phyloP scores from a whole-genome alignment of 345 rosid genomes.

The Cardamine chenopodiifolia region DNA sequence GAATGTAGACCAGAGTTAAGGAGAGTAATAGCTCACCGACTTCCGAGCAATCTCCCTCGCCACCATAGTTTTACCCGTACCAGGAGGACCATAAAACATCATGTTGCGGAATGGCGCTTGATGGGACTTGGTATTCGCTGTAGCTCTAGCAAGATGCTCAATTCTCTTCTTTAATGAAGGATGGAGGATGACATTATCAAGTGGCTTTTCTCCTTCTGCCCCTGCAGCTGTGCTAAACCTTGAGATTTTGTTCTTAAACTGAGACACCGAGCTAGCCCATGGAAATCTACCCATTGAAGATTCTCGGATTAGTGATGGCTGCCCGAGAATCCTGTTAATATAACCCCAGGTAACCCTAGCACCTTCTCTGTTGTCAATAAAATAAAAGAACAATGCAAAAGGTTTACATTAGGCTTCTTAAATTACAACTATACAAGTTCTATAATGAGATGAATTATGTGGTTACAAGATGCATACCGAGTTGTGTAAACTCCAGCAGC shows the following conservation, averaged over 20 bases:
- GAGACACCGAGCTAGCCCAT: conserved; percentile 60
- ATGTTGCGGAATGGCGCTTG: conserved; percentile 95
- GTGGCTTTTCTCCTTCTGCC: conserved; percentile 53
- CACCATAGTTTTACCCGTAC: conserved; percentile 98
- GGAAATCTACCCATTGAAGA: conserved; percentile 85
- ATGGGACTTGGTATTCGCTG: conserved; percentile 85
- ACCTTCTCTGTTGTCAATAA: conserved; percentile 73
- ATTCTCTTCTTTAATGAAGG: conserved; percentile 85
- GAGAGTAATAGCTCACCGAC: conserved; percentile 56
- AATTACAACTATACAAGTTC: background rate
- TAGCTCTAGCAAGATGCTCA: conserved; percentile 90
- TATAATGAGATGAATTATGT: background rate
- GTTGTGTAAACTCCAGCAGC: conserved; percentile 97
- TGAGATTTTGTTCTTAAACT: conserved; percentile 51
- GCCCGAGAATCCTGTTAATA: conserved; percentile 87
- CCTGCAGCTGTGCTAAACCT: conserved; percentile 43
- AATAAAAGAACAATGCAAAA: conserved; percentile 17
- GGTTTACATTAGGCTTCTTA: conserved; percentile 18
- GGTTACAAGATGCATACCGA: conserved; percentile 50
- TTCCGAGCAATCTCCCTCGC: conserved; percentile 94
- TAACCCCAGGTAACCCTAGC: conserved; percentile 95
- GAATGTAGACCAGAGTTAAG: background rate
- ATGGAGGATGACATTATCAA: conserved; percentile 77
- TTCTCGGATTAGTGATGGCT: conserved; percentile 93
- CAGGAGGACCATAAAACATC: conserved; percentile 98